phyloP scores from a whole-genome alignment of 257 asterid species.

The Solanum microdontum region DNA sequence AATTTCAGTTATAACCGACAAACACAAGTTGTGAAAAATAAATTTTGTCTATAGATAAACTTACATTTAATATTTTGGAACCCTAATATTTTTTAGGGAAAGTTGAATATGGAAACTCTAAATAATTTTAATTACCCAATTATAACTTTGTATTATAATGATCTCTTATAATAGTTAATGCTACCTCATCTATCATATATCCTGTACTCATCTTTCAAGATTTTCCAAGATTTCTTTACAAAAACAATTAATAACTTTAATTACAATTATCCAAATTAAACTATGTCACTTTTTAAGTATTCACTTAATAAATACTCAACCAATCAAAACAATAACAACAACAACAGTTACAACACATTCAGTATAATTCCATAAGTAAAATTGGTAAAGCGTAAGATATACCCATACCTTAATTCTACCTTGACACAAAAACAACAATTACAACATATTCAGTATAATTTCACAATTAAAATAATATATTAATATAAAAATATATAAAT shows the following conservation, averaged over 20 bases:
- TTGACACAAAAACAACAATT: no score
- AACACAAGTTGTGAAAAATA: background rate
- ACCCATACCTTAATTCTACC: background rate
- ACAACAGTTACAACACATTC: background rate
- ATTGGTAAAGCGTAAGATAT: no score
- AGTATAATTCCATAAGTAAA: no score
- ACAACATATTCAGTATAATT: no score
- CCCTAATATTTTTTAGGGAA: background rate
- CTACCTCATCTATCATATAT: background rate
- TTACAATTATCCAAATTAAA: background rate
- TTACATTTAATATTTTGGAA: background rate
- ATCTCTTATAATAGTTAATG: background rate
- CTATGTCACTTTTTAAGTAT: background rate
- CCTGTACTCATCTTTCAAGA: background rate
- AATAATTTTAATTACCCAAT: background rate
- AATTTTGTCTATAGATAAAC: background rate
- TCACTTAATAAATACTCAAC: background rate
- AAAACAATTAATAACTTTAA: background rate
- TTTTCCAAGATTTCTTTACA: background rate
- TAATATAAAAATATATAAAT: background rate
- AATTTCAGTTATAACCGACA: background rate
- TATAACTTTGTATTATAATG: background rate
- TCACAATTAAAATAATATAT: no score
- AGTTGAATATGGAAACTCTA: background rate
- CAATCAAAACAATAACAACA: no score